These are phyloP conservation scores for Gonapodya sp. DNA, from an alignment of 192 early-diverging fungal species.

Conservation along the genomic window DNA sequence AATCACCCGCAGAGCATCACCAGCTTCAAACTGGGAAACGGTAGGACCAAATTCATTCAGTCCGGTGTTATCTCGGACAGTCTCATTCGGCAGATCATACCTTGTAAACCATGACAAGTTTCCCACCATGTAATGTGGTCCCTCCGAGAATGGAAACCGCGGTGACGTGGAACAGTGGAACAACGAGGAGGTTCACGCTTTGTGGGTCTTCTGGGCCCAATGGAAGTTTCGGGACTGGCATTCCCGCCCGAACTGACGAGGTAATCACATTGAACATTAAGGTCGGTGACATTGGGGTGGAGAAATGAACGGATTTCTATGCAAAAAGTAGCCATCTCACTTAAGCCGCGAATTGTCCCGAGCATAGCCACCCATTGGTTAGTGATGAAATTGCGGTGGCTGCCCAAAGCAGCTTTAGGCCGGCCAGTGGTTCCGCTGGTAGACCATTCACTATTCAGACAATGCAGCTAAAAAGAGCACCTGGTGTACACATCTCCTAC, in stretches of 20 bases:
- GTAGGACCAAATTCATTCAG: no score
- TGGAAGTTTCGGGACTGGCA: neutral
- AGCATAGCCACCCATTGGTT: conserved; percentile 9
- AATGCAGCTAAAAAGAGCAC: no score
- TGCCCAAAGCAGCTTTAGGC: conserved; percentile 1
- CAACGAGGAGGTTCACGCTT: conserved; percentile 2
- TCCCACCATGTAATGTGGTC: conserved; percentile 7
- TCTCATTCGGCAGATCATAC: neutral
- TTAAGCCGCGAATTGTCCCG: neutral
- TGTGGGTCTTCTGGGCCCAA: conserved; percentile 9
- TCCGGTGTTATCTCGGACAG: no score
- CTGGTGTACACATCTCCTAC: no score
- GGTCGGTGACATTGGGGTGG: no score
- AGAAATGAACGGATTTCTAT: no score
- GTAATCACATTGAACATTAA: neutral
- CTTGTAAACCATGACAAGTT: conserved; percentile 16
- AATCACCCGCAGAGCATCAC: conserved; percentile 14
- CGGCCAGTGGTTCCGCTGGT: conserved; percentile 1
- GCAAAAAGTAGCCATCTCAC: no score
- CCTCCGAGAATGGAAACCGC: conserved; percentile 4
- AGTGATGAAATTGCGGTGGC: conserved; percentile 6
- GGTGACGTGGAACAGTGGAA: conserved; percentile 21
- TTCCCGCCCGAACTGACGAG: neutral
- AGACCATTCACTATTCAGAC: no score
- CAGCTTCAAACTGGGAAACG: conserved; percentile 12